Evolutionary conservation across 106 monocot species (phyloP), one percentile per base, ranked within the genome.

Genomic region (Dioscorea dumetorum): DNA sequence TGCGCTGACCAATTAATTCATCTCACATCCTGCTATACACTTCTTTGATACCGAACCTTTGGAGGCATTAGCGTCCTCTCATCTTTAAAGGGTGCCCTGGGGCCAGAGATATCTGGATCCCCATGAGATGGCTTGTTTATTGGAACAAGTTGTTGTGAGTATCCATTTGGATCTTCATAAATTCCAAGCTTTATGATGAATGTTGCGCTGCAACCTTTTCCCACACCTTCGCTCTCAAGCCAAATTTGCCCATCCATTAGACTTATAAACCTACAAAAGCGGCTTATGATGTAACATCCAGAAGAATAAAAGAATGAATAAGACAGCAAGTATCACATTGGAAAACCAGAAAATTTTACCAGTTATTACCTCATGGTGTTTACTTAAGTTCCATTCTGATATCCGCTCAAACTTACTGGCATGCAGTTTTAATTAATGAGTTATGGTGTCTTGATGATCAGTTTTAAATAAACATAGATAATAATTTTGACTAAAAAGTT

Each of bases 161-260:
- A 69, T 12, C 33, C 67, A 24, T 64, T 53, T 41, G 75, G 71
- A 57, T 63, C 77, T 58, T 83, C 84, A 62, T 72, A 73, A 12
- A 74, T 50, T n/a, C 88, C 88, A 49, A 97, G 85, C 70, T 82
- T 86, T n/a, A 91, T 81, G 14, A 91, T 49, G 35, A 97, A 86
- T 10, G 76, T 82, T 14, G 85, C 79, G 2, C 86, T 86, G 75
- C 95, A 97, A 21, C 95, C 95, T 70, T 87, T 91, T 50, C 91
- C 91, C 5, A 79, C 31, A 1, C 95, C 95, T 57, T 97, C 95
- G 57, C 95, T 97, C 51, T 97, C 95, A 23, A 97, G 66, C 95
- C 88, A 97, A 53, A 97, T 89, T 35, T 83, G 83, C 4, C 95
- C 95, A 60, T 81, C 78, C 95, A 97, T 97, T 49, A 97, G 68